Evolutionary conservation across 2,329 filamentous ascomycete species (phyloP).

Genomic region (Curvularia hawaiiensis): DNA sequence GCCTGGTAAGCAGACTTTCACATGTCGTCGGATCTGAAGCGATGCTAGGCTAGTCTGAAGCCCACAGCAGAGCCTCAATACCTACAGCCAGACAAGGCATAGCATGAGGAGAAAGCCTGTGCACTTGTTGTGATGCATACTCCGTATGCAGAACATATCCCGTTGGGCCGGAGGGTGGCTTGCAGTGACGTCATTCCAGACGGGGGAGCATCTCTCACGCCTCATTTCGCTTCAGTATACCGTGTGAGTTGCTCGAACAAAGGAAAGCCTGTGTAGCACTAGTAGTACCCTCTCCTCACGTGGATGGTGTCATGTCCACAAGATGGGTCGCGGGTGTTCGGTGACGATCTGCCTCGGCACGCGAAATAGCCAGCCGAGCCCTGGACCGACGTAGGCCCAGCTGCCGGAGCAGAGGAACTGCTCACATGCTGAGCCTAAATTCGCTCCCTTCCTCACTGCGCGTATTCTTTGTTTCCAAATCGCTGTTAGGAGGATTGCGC

Average conservation of each 20-base stretch:
- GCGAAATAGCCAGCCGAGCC: slow-evolving; percentile 26
- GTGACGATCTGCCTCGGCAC: slow-evolving; percentile 31
- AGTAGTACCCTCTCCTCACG: not conserved
- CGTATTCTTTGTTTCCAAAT: slow-evolving; percentile 11
- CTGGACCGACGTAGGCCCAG: slow-evolving; percentile 33
- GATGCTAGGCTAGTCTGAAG: not conserved
- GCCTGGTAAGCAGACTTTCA: not conserved
- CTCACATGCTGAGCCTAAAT: slow-evolving; percentile 31
- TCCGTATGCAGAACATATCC: slow-evolving; percentile 4
- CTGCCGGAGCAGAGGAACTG: slow-evolving; percentile 35
- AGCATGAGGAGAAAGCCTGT: not conserved
- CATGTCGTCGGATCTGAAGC: not conserved
- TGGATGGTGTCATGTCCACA: not conserved
- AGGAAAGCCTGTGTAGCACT: not conserved
- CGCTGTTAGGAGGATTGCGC: slow-evolving; percentile 2
- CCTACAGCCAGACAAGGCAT: not conserved
- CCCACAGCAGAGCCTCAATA: slow-evolving; percentile 1
- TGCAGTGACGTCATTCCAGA: not conserved
- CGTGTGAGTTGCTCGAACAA: not conserved
- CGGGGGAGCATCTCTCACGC: not conserved
- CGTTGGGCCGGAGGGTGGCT: not conserved
- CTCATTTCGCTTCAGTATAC: not conserved
- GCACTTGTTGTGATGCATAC: too few species aligned
- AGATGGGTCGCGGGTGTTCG: slow-evolving; percentile 12
- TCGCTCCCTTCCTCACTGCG: slow-evolving; percentile 19